A percentile compares a stretch with the other conserved stretches of the same genome.
These are phyloP conservation scores for Dictyostelium firmibasis DNA, from an alignment of 78 protist species.

Conservation along the genomic window DNA sequence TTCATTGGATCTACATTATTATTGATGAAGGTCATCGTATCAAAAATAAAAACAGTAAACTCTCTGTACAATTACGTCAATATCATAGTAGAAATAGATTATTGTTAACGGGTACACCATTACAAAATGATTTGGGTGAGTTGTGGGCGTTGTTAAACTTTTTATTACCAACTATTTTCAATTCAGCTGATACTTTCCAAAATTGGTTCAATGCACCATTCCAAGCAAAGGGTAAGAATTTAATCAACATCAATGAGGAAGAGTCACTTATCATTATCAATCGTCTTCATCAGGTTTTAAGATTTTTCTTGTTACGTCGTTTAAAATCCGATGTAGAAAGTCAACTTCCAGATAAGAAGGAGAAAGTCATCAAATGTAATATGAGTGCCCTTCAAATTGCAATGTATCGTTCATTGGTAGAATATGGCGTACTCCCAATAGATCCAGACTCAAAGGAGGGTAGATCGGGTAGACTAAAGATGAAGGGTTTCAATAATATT, in stretches of 20 bases:
- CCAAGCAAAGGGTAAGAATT: slow-evolving; percentile 19
- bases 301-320: slow-evolving; percentile 92
- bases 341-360: slow-evolving; percentile 93
- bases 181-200: slow-evolving; percentile 84
- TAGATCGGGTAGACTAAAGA: neutral
- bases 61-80: slow-evolving; percentile 18
- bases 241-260: slow-evolving; percentile 80
- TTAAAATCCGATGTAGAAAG: slow-evolving; percentile 92
- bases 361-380: slow-evolving; percentile 84
- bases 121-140: slow-evolving; percentile 96
- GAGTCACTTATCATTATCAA: slow-evolving; percentile 87
- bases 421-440: slow-evolving; percentile 28
- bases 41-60: slow-evolving; percentile 80
- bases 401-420: slow-evolving; percentile 75
- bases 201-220: slow-evolving; percentile 94
- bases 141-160: slow-evolving; percentile 96
- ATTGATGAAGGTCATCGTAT: slow-evolving; percentile 96
- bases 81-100: slow-evolving; percentile 87
- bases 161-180: slow-evolving; percentile 91
- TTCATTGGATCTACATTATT: slow-evolving; percentile 85
- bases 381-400: slow-evolving; percentile 85
- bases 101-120: slow-evolving; percentile 98
- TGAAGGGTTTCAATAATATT: slow-evolving; percentile 82
- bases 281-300: slow-evolving; percentile 85
- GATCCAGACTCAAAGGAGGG: slow-evolving; percentile 44